A percentile compares a stretch with the other conserved stretches of the same genome.
These are phyloP conservation scores for Bothriochloa decipiens DNA, from an alignment of 176 grass and related monocot genomes.

Conservation along the genomic window DNA sequence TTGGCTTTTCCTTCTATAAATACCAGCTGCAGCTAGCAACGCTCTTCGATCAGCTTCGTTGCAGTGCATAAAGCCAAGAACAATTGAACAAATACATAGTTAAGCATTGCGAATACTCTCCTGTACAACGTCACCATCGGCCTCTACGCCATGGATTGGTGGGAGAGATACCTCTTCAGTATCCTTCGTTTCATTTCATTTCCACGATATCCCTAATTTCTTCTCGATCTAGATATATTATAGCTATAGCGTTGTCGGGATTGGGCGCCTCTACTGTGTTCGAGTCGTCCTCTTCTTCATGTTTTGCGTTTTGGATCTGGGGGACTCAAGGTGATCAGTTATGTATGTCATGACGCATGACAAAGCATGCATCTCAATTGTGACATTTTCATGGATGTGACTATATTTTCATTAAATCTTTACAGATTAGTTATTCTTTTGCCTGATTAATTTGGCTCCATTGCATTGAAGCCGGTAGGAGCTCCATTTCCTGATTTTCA, in stretches of 20 bases:
- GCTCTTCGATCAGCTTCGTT: not conserved
- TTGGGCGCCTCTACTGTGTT: too few species aligned
- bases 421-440: not conserved
- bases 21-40: not conserved
- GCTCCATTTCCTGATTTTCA: not conserved
- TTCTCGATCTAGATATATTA: not conserved
- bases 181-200: constrained; percentile 34
- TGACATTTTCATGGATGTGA: not conserved
- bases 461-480: not conserved
- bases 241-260: too few species aligned
- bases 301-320: not conserved
- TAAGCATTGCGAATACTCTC: not conserved
- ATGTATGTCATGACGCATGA: not conserved
- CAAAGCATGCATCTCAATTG: not conserved
- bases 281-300: not conserved
- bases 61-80: not conserved
- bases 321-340: not conserved
- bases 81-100: not conserved
- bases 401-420: not conserved
- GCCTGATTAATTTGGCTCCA: not conserved
- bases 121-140: constrained; percentile 53
- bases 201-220: not conserved
- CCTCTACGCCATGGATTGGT: constrained; percentile 48
- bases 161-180: constrained; percentile 56
- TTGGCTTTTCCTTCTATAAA: constrained; percentile 13